Evolutionary conservation across 2,329 filamentous ascomycete genomes (phyloP).

Genomic region (Xylaria sp.): DNA sequence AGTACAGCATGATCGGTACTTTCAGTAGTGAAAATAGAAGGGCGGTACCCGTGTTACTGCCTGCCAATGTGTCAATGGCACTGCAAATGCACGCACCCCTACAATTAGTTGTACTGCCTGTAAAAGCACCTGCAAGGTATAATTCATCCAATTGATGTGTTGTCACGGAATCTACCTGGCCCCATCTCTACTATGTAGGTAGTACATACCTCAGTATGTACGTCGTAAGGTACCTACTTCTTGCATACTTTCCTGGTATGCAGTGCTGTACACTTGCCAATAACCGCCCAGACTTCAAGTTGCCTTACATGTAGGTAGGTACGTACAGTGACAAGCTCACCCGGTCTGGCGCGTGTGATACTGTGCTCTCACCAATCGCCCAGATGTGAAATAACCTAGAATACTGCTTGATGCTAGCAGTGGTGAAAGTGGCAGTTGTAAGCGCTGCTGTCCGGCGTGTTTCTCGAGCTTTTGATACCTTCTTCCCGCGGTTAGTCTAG

Average conservation of each 20-base stretch:
- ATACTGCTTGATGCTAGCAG: not conserved
- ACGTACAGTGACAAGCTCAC: constrained; percentile 11
- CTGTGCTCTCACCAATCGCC: not conserved
- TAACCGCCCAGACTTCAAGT: not conserved
- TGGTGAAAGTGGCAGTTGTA: constrained; percentile 10
- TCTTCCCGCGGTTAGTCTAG: constrained; percentile 20
- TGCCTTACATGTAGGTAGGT: not conserved
- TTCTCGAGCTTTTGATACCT: constrained; percentile 12
- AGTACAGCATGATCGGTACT: constrained; percentile 3
- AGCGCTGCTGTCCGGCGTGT: constrained; percentile 15
- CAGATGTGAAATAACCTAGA: not conserved
- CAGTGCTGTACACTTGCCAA: not conserved
- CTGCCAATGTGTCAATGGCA: not conserved
- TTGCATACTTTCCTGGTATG: no score
- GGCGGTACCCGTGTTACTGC: constrained; percentile 10
- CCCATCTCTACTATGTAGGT: constrained; percentile 8
- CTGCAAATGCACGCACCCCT: constrained; percentile 11
- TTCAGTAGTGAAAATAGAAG: constrained; percentile 15
- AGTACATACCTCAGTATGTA: no score
- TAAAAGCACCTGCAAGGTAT: constrained; percentile 5
- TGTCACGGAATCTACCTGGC: constrained; percentile 11
- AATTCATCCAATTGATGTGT: constrained; percentile 7
- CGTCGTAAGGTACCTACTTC: not conserved
- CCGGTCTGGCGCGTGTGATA: constrained; percentile 8
- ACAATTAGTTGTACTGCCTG: not conserved